Conservation (phyloP, 2,329 filamentous ascomycete species). For the Aspergillus glaucus region DNA sequence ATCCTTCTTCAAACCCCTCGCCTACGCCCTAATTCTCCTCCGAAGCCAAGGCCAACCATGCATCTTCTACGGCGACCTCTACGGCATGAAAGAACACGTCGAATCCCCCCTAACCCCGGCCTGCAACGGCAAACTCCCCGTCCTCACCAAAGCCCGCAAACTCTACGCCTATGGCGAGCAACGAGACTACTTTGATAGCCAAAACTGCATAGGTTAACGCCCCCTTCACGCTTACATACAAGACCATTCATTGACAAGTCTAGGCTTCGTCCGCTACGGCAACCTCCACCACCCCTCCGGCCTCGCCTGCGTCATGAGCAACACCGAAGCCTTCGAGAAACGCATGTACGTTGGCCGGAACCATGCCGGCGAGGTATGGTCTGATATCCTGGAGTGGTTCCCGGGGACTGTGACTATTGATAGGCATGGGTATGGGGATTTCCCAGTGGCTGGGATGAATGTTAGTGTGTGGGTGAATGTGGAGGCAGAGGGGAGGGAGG, state of each 20-base stretch:
- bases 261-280: constrained; percentile 48
- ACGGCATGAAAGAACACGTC: constrained; percentile 51
- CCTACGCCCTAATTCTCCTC: constrained; percentile 66
- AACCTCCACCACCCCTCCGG: constrained; percentile 45
- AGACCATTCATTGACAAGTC: background rate
- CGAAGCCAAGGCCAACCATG: constrained; percentile 58
- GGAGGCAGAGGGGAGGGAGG: constrained; percentile 46
- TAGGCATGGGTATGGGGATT: constrained; percentile 52
- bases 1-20: constrained; percentile 63
- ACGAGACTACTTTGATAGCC: constrained; percentile 56
- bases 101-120: constrained; percentile 48
- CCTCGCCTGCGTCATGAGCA: constrained; percentile 53
- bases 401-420: constrained; percentile 53
- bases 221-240: background rate
- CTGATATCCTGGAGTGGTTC: constrained; percentile 53
- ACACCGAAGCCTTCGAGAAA: constrained; percentile 43
- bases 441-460: constrained; percentile 48
- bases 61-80: constrained; percentile 65
- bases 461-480: constrained; percentile 58
- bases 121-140: constrained; percentile 50
- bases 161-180: constrained; percentile 63
- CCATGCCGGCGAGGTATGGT: constrained; percentile 57
- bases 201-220: constrained; percentile 51
- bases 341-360: constrained; percentile 57
- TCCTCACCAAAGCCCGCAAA: constrained; percentile 56